Evolutionary conservation across 2,329 filamentous ascomycete species (phyloP), one percentile per base, ranked within the genome.

Genomic region (Scedosporium boydii): DNA sequence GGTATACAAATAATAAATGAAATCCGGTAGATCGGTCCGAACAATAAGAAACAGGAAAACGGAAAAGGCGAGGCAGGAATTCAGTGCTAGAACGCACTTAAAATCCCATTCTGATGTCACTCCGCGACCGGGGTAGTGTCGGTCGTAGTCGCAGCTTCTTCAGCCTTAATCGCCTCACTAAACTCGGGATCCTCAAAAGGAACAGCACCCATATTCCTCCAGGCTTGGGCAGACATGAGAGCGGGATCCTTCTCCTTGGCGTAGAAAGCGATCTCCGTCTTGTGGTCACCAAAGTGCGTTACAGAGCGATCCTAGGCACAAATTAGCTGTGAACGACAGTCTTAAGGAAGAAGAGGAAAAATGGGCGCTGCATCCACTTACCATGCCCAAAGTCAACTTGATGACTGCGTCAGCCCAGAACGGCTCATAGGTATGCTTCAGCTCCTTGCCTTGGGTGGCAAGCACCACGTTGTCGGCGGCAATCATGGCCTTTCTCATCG

Each of bases 381-480:
- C 80, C 69, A 83, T 65, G 9, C 81, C 81, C 6, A 84, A 69
- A 0, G 82, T 84, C 66, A 85, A 66, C 68, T 83, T 82, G 63
- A 83, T 84, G 4, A 77, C 70, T 0, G 76, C 76, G 59, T 84
- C 81, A 1, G 76, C 72, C 75, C 77, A 81, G 29, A 73, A 67
- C 10, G 75, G 74, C 27, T 68, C 69, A 63, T 82, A 85, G 4
- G 66, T 68, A 7, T 74, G 67, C 2, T 65, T 71, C 3, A 76
- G 76, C 29, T 67, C 62, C 64, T 76, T 73, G 3, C 76, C 77
- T 2, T 76, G 70, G 0, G 81, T 77, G 0, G 75, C 71, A 1
- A 76, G 72, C 2, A 84, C 67, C 18, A 88, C 76, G 65, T 88
- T 88, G 46, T 79, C 76, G 1, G 78, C 78, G 0, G 79, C 83